phyloP scores from a whole-genome alignment of 805 yeast species.

The Torulaspora indica region DNA sequence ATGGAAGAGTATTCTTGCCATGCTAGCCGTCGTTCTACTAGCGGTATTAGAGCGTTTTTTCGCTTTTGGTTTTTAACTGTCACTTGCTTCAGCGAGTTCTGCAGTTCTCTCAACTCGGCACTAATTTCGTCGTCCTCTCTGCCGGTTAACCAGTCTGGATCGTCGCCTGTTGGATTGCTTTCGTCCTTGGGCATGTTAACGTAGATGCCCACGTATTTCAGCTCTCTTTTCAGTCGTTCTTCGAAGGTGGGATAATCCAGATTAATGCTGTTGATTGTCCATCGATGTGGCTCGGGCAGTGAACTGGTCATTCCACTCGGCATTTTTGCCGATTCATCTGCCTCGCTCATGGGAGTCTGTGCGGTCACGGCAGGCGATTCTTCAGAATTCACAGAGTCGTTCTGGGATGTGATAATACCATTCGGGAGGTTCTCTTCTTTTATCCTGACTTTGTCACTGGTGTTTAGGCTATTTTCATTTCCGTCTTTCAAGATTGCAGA shows the following conservation, averaged over 20 bases:
- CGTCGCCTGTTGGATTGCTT: slow-evolving; percentile 29
- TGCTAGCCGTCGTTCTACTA: slow-evolving; percentile 82
- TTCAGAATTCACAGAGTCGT: slow-evolving; percentile 14
- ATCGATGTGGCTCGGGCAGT: slow-evolving; percentile 43
- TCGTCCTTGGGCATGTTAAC: slow-evolving; percentile 47
- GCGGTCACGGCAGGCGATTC: slow-evolving; percentile 19
- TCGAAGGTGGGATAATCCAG: slow-evolving; percentile 78
- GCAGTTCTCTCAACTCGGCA: slow-evolving; percentile 71
- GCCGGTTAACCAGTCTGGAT: slow-evolving; percentile 61
- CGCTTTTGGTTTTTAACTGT: slow-evolving; percentile 61
- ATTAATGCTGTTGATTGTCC: slow-evolving; percentile 44
- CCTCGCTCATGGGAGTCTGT: slow-evolving; percentile 23
- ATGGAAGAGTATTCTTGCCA: slow-evolving; percentile 92
- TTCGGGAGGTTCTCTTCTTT: slow-evolving; percentile 10
- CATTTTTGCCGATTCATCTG: slow-evolving; percentile 10
- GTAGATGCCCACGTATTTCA: slow-evolving; percentile 85
- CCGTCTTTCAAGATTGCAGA: slow-evolving; percentile 60
- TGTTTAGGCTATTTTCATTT: slow-evolving; percentile 7
- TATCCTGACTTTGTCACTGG: slow-evolving; percentile 6
- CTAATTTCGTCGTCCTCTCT: slow-evolving; percentile 94
- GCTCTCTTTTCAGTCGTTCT: slow-evolving; percentile 79
- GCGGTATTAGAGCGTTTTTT: slow-evolving; percentile 60
- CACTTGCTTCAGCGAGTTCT: slow-evolving; percentile 58
- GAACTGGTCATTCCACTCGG: slow-evolving; percentile 30
- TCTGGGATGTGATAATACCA: slow-evolving; percentile 1